Conservation (phyloP, 495 filamentous ascomycete species). For the Penicillium ochrochloron region DNA sequence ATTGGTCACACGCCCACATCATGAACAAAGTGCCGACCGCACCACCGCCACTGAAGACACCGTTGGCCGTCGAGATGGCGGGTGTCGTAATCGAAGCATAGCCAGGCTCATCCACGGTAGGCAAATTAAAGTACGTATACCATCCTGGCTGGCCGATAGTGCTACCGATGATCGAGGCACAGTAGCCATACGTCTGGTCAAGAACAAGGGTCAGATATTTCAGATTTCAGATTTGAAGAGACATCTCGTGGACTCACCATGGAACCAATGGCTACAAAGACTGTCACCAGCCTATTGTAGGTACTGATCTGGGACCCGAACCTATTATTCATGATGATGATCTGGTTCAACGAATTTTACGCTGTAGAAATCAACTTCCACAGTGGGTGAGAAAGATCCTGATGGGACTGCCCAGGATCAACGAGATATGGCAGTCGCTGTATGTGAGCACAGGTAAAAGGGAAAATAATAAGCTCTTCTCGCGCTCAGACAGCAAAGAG, state of each 20-base stretch:
- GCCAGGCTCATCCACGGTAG: constrained; percentile 41
- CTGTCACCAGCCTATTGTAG: constrained; percentile 40
- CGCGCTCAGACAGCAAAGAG: constrained; percentile 13
- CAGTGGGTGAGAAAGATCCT: background rate
- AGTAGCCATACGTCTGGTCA: constrained; percentile 51
- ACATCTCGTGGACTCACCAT: constrained; percentile 31
- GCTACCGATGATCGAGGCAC: constrained; percentile 54
- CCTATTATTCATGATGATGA: constrained; percentile 27
- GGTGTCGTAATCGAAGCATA: constrained; percentile 52
- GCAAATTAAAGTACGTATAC: constrained; percentile 52
- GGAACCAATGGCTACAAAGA: constrained; percentile 46
- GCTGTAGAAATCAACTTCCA: background rate
- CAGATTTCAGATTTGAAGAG: background rate
- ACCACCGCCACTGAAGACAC: constrained; percentile 52
- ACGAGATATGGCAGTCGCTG: background rate
- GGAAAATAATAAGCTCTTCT: constrained; percentile 4
- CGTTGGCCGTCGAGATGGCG: constrained; percentile 53
- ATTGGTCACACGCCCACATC: constrained; percentile 49
- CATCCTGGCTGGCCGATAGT: constrained; percentile 59
- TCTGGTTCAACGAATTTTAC: background rate
- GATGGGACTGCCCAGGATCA: background rate
- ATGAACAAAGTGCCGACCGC: constrained; percentile 48
- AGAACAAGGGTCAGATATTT: background rate
- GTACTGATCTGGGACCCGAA: constrained; percentile 40
- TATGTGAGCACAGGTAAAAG: background rate